Evolutionary conservation across 2,329 filamentous ascomycete genomes (phyloP).

Genomic region (Pseudogymnoascus sp.): DNA sequence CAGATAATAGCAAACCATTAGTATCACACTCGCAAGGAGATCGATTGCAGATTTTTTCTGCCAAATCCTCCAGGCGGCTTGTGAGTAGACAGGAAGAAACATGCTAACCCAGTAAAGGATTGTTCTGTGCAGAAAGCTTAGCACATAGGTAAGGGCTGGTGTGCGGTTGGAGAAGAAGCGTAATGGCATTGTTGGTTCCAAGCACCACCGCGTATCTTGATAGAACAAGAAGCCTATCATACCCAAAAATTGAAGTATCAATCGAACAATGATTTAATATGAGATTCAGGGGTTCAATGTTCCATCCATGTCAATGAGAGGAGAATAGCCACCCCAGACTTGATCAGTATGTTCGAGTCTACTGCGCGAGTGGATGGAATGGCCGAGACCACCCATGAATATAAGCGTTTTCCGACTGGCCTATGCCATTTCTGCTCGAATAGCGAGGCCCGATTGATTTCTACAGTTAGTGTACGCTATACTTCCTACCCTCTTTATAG

Average conservation of each 20-base stretch:
- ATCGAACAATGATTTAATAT: slow-evolving; percentile 23
- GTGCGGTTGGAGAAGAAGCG: slow-evolving; percentile 9
- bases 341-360: slow-evolving; percentile 35
- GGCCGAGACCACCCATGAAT: too few relatives aligned
- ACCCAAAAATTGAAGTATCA: slow-evolving; percentile 20
- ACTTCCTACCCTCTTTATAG: too few relatives aligned
- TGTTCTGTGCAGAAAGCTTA: slow-evolving; percentile 8
- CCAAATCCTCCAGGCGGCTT: background rate
- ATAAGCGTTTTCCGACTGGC: too few relatives aligned
- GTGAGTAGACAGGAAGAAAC: slow-evolving; percentile 12
- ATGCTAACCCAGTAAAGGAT: slow-evolving; percentile 7
- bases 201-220: slow-evolving; percentile 5
- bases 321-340: slow-evolving; percentile 32
- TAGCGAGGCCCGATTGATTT: too few relatives aligned
- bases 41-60: background rate
- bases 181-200: slow-evolving; percentile 6
- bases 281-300: slow-evolving; percentile 7
- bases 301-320: slow-evolving; percentile 24
- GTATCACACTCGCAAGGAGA: too few relatives aligned
- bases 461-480: too few relatives aligned
- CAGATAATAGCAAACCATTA: slow-evolving; percentile 19
- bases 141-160: background rate
- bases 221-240: slow-evolving; percentile 8
- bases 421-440: too few relatives aligned
- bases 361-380: background rate